These are phyloP conservation scores for Dalbergia cochinchinensis DNA, from an alignment of 306 rosid species.

Conservation along the genomic window DNA sequence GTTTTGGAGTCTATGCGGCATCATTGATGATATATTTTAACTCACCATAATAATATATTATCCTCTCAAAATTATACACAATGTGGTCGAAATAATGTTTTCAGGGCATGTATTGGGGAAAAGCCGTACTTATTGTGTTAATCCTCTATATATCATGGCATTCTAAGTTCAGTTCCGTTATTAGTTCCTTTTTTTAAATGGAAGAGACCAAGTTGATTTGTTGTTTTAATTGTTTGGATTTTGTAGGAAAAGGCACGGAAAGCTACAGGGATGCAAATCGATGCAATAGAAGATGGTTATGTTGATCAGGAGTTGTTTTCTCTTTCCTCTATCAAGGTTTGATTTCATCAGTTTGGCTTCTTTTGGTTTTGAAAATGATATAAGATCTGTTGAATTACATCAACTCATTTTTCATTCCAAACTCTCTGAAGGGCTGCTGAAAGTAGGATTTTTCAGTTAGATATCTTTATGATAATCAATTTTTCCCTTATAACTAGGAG, in stretches of 20 bases:
- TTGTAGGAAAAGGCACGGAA: slow-evolving; percentile 84
- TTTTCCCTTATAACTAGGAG: not conserved
- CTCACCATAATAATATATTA: not conserved
- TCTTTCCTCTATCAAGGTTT: slow-evolving; percentile 91
- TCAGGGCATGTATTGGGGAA: not conserved
- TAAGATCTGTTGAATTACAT: not conserved
- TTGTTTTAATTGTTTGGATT: slow-evolving; percentile 35
- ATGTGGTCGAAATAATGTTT: not conserved
- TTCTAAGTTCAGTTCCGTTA: not conserved
- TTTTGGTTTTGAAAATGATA: slow-evolving; percentile 12
- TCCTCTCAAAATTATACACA: not conserved
- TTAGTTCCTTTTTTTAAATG: not conserved
- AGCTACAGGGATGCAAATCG: slow-evolving; percentile 88
- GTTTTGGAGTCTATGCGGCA: slow-evolving; percentile 2
- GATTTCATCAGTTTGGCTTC: slow-evolving; percentile 21
- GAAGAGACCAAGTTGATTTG: slow-evolving; percentile 32
- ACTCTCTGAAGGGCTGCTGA: not conserved
- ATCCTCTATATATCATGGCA: slow-evolving; percentile 1
- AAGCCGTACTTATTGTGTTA: not conserved
- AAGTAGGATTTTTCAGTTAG: slow-evolving; percentile 1
- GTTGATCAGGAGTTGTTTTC: slow-evolving; percentile 81
- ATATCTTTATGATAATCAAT: slow-evolving; percentile 2
- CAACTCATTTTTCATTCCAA: not conserved
- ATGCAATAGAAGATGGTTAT: slow-evolving; percentile 82
- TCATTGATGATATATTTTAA: not conserved